Evolutionary conservation across 345 rosid genomes (phyloP), one percentile per base, ranked within the genome.

Genomic region (Punica granatum): DNA sequence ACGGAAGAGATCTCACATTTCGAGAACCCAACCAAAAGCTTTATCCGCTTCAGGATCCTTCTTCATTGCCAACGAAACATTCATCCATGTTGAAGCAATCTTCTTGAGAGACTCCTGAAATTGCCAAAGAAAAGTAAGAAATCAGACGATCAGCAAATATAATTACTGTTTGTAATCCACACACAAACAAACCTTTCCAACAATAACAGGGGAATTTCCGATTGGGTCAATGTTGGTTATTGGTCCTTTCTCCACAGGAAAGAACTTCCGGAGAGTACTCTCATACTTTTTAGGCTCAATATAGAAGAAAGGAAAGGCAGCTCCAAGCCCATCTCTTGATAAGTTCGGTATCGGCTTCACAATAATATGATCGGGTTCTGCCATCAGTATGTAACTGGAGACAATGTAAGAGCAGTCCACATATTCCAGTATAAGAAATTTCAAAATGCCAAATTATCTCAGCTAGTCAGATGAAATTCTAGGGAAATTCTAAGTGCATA

Each of bases 21-120:
- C 98, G 79, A 95, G 98, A 72, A 95, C 99, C 98, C 99, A 95
- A 66, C 99, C 99, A 68, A 94, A 95, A 74, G 96, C 89, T 74
- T 90, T 95, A 73, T 95, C 98, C 64, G 97, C 75, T 74, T 88
- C 90, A 71, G 97, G 96, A 79, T 89, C 99, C 71, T 94, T 94
- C 80, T 94, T 94, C 99, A 94, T 94, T 72, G 97, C 95, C 83
- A 94, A 74, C 19, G 99, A 95, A 69, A 95, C 80, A 81, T 95
- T 95, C 99, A 89, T 95, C 99, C 98, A 94, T 67, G 96, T 84
- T 8, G 99, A 96, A 71, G 98, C 97, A 75, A 94, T 94, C 82
- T 85, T 92, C 82, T 82, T 74, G 49, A 95, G 90, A 67, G 90
- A 88, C 66, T 83, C 90, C 98, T 53, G 46, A 36, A 35, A 62